phyloP scores from a whole-genome alignment of 2,329 filamentous ascomycete genomes.

The Apiospora aurea region DNA sequence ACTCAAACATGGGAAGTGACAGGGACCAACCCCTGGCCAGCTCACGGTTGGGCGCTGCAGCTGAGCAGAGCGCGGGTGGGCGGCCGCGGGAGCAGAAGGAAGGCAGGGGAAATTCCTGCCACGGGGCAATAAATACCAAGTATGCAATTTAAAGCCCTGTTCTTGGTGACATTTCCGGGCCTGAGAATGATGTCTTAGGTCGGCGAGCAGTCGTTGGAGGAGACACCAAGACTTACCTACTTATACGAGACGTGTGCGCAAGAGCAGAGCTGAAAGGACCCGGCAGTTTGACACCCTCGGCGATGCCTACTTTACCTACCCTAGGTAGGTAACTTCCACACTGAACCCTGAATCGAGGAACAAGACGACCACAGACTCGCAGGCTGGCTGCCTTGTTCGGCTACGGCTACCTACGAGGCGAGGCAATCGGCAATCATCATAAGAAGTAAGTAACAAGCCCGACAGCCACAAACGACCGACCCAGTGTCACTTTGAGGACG shows the following conservation, averaged over 20 bases:
- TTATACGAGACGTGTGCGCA: conserved; percentile 17
- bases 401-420: not conserved
- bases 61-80: not conserved
- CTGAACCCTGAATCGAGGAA: not conserved
- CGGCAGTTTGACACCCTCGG: not conserved
- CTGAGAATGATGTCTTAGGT: conserved; percentile 17
- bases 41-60: conserved; percentile 5
- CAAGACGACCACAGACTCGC: not conserved
- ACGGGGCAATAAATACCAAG: not conserved
- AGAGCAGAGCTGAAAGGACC: not conserved
- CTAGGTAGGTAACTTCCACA: too few species aligned
- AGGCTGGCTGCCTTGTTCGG: not conserved
- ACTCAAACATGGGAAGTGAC: conserved; percentile 18
- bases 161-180: conserved; percentile 4
- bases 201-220: not conserved
- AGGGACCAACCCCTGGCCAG: conserved; percentile 6
- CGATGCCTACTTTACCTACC: not conserved
- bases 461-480: not conserved
- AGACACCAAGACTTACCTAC: conserved; percentile 2
- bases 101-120: conserved; percentile 9
- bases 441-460: not conserved
- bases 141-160: conserved; percentile 18
- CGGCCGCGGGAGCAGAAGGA: conserved; percentile 6
- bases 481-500: not conserved
- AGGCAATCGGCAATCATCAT: not conserved